Base-by-base conservation (phyloP, 345 rosid genomes). In the Boechera retrofracta region DNA sequence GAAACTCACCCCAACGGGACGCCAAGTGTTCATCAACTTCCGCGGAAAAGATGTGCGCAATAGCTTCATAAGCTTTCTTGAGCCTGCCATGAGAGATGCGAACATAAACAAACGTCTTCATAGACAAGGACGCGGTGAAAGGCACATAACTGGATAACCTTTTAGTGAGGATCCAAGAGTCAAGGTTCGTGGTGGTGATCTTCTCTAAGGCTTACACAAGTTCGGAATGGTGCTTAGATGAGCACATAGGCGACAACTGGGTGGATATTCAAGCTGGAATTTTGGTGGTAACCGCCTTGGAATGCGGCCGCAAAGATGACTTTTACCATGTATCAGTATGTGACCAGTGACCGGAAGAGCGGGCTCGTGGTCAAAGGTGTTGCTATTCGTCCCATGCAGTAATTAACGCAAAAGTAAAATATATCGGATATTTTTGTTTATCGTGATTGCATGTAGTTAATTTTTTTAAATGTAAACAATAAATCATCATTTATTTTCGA, bases 301-400 rank as follows among this genome's bases (percentile, higher is more conserved):
- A 76, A 61, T 69, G 73, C 24, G 0, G 77, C 35, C 1, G 84
- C 83, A 55, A 74, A 64, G 51, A 76, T 86, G 35, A 85, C 79
- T 64, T 58, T 85, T 52, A 81, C 83, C 7, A 48, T 85, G 84
- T 67, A 69, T 42, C 90, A 89, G 61, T 53, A 45, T 7, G 75
- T 80, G 35, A 79, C 77, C 15, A 59, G 26, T 4, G 79, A 80
- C 59, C 84, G 88, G 91, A 89, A 86, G 80, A 61, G 33, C 3
- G 89, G 91, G 26, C 82, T 87, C 7, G 9, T 73, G 4, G 12
- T 89, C 45, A 87, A 86, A 81, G 89, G 88, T 11, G 57, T 83
- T 16, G 35, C 60, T 39, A 81, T 87, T 64, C 85, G 72, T 12
- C 88, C 89, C 2, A 83, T 73, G 71, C 54, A 52, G 26, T 75